A percentile compares a stretch with the other conserved stretches of the same genome.
Evolutionary conservation across 1,284 basidiomycete genomes (phyloP).

Genomic region (Tilletia horrida): DNA sequence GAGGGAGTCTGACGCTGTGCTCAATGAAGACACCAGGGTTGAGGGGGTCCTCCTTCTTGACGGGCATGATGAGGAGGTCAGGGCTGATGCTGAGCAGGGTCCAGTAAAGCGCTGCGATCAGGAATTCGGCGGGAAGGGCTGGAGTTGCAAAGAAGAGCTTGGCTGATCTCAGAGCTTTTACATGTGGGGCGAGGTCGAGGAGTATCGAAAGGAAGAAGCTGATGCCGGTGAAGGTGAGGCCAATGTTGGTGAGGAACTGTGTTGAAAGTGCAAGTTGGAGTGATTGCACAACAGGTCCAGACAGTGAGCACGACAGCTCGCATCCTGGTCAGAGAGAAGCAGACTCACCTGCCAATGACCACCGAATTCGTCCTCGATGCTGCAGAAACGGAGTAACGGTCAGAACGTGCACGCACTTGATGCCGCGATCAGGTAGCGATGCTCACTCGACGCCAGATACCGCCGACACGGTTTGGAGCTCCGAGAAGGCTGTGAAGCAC

Average conservation of each 20-base stretch:
- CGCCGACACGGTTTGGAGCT: slow-evolving; percentile 12
- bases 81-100: slow-evolving; percentile 30
- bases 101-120: slow-evolving; percentile 45
- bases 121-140: slow-evolving; percentile 33
- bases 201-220: slow-evolving; percentile 2
- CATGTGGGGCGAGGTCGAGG: slow-evolving; percentile 1
- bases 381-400: not conserved
- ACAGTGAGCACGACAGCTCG: not conserved
- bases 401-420: not conserved
- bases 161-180: not conserved
- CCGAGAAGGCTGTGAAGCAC: slow-evolving; percentile 7
- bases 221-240: slow-evolving; percentile 7
- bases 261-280: too few relatives aligned
- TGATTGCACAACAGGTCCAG: too few relatives aligned
- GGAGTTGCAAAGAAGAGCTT: slow-evolving; percentile 13
- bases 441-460: slow-evolving; percentile 1
- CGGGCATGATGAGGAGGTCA: slow-evolving; percentile 34
- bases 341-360: slow-evolving; percentile 13
- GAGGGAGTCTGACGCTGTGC: slow-evolving; percentile 31
- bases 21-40: slow-evolving; percentile 34
- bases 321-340: not conserved
- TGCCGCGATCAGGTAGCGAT: not conserved
- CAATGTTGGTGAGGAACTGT: slow-evolving; percentile 18
- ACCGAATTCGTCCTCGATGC: slow-evolving; percentile 9
- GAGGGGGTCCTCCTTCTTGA: slow-evolving; percentile 28